Base-by-base conservation (phyloP, 2,329 filamentous ascomycete genomes). In the Colletotrichum sp. region DNA sequence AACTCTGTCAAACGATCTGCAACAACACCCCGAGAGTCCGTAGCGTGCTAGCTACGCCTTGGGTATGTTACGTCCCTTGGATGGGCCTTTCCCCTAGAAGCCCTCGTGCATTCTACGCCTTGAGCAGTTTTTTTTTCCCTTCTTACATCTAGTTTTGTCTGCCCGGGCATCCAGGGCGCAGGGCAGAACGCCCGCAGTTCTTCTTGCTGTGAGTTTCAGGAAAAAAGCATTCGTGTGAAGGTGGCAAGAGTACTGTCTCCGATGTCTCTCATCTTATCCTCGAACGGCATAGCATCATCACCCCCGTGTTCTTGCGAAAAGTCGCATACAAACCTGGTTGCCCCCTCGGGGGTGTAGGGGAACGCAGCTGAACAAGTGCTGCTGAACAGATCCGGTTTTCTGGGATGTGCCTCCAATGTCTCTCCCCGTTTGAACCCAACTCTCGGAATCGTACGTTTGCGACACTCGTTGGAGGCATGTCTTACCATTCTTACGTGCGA, bases 11-110 rank as follows among this genome's bases (percentile, higher is more conserved):
- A 21, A 9, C 3, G 58, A 69, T 59, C 21, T 34, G 27, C 62
- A 66, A 29, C 62, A 62, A 58, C 24, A 71, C 67, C 38, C 71
- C 71, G 61, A 70, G 51, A 70, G 38, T 24, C 68, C 58, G 65
- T 69, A 58, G 70, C 34, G 58, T 43, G 1, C 15, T 18, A 18
- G 8, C 13, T 24, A 24, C 43, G 43, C 43, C 38, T 34, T 63
- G 54, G 9, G 8, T 12, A 15, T 29, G 31, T 18, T 57, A 51
- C 43, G 21, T 43, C 31, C 33, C 29, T 73, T 29, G 27, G 70
- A 34, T n/a, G 29, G 43, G 21, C 2, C 21, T 4, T 51, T 47
- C 2, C 43, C 29, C 33, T 11, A 62, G 43, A 33, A 31, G 55
- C 54, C 61, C 57, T 61, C 29, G 33, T 21, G 31, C 11, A 33